phyloP scores from a whole-genome alignment of 2,329 filamentous ascomycete genomes.

The Penicillium sp. region DNA sequence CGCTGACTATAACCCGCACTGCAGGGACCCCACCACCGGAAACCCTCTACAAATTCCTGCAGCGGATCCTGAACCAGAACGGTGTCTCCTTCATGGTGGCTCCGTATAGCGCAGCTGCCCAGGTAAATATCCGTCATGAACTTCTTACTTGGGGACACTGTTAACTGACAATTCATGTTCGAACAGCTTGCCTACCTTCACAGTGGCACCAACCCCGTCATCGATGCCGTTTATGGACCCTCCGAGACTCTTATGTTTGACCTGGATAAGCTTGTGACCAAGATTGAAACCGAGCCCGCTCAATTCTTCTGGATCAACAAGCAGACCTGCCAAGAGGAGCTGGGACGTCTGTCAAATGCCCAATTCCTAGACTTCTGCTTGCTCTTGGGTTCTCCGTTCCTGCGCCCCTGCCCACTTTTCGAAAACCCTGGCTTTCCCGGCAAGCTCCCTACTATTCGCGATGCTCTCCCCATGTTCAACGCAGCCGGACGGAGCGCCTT shows the following conservation, averaged over 20 bases:
- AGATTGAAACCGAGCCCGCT: constrained; percentile 52
- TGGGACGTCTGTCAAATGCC: constrained; percentile 60
- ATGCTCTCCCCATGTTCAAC: constrained; percentile 73
- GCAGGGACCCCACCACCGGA: constrained; percentile 65
- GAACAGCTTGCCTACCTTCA: constrained; percentile 68
- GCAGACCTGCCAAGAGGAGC: constrained; percentile 62
- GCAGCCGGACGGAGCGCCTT: constrained; percentile 62
- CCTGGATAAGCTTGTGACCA: constrained; percentile 66
- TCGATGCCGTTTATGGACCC: constrained; percentile 73
- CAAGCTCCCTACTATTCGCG: constrained; percentile 59
- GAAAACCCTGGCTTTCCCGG: constrained; percentile 55
- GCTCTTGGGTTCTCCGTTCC: constrained; percentile 74
- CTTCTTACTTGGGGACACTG: background rate
- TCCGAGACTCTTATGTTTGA: constrained; percentile 83
- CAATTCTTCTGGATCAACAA: constrained; percentile 62
- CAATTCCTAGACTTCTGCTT: constrained; percentile 80
- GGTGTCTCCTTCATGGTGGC: constrained; percentile 72
- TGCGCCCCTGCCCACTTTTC: constrained; percentile 73
- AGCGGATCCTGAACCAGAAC: constrained; percentile 64
- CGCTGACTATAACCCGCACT: constrained; percentile 25
- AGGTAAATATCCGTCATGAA: constrained; percentile 52
- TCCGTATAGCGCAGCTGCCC: constrained; percentile 80
- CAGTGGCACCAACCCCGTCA: constrained; percentile 60
- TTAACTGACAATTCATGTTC: constrained; percentile 4
- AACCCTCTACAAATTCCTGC: constrained; percentile 70